Percentiles rank a stretch among this genome's conserved stretches.
Conservation (phyloP, 2,329 filamentous ascomycete genomes). For the Fusarium setosum region DNA sequence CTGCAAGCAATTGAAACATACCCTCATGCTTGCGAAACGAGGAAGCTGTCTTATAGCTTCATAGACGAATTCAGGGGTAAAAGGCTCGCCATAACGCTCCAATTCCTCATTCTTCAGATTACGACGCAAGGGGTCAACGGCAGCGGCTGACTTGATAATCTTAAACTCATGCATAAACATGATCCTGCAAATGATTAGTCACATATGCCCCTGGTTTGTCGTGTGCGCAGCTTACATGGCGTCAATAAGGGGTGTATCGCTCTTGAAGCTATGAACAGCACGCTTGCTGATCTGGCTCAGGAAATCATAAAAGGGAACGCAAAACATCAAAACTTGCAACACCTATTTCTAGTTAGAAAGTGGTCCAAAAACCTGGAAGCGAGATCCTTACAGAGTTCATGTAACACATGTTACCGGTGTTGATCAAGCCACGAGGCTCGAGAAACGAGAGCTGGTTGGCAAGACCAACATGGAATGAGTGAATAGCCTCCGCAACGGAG, state of each 20-base stretch:
- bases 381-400: conserved; percentile 90
- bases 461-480: conserved; percentile 75
- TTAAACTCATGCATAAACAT: conserved; percentile 96
- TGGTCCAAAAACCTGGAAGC: too few species aligned
- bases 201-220: neutral
- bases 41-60: conserved; percentile 88
- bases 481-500: conserved; percentile 82
- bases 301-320: conserved; percentile 93
- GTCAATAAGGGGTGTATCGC: conserved; percentile 92
- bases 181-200: conserved; percentile 68
- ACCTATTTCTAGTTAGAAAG: conserved; percentile 69
- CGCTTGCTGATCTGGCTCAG: conserved; percentile 87
- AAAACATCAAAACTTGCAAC: conserved; percentile 94
- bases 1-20: conserved; percentile 56
- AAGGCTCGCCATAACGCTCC: conserved; percentile 89
- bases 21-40: conserved; percentile 91
- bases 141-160: conserved; percentile 81
- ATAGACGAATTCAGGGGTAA: conserved; percentile 95
- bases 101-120: conserved; percentile 84
- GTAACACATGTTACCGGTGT: conserved; percentile 99
- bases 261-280: conserved; percentile 92
- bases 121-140: conserved; percentile 78
- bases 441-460: conserved; percentile 81
- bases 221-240: conserved; percentile 77
- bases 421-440: conserved; percentile 92